A percentile compares a stretch with the other conserved stretches of the same genome.
Evolutionary conservation across 257 asterid species (phyloP).

Genomic region (Forsythia suspensa): DNA sequence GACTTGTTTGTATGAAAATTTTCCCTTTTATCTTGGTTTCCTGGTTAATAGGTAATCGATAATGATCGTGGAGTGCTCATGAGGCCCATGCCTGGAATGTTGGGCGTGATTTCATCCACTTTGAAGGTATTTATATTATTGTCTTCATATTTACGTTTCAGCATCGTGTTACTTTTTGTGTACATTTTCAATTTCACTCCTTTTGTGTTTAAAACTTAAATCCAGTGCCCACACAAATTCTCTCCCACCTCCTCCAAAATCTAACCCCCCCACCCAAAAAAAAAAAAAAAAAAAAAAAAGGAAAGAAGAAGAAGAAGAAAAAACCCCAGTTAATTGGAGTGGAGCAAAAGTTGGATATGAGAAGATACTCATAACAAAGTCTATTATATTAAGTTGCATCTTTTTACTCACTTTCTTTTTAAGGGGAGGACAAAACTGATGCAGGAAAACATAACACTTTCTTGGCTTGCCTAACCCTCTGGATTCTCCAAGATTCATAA

Average conservation of each 20-base stretch:
- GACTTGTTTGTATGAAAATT: constrained; percentile 10
- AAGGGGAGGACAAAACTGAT: neutral
- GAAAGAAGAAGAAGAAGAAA: too few species aligned
- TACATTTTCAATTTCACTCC: neutral
- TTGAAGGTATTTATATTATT: constrained; percentile 47
- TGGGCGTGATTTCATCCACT: constrained; percentile 68
- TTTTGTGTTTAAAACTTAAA: neutral
- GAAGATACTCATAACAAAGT: neutral
- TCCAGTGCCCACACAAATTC: neutral
- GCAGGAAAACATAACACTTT: neutral
- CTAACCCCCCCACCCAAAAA: neutral
- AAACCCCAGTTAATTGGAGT: neutral
- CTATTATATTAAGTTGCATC: neutral
- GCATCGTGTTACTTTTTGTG: neutral
- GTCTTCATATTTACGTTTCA: neutral
- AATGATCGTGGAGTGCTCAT: constrained; percentile 88
- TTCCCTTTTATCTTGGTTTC: constrained; percentile 6
- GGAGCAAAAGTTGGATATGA: neutral
- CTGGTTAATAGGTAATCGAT: constrained; percentile 62
- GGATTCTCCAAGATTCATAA: neutral
- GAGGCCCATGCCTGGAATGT: constrained; percentile 94
- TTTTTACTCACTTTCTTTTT: too few species aligned
- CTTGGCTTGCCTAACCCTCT: neutral
- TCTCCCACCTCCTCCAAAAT: neutral
- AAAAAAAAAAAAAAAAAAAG: too few species aligned